These are phyloP conservation scores for Marsdenia floribunda DNA, from an alignment of 257 asterid species.

Conservation along the genomic window DNA sequence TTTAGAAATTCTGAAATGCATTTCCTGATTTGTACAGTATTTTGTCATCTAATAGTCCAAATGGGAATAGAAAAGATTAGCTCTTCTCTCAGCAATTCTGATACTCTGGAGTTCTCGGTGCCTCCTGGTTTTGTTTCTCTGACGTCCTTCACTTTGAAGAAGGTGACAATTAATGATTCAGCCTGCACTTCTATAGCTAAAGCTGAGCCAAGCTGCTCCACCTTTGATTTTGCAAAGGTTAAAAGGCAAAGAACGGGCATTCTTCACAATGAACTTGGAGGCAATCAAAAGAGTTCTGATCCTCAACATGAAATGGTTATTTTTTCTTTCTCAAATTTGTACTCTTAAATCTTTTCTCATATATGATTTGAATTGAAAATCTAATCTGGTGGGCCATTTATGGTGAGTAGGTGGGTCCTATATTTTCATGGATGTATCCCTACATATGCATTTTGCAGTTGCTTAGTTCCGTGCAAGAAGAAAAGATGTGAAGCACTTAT, in stretches of 20 bases:
- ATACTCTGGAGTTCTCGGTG: constrained; percentile 27
- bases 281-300: constrained; percentile 25
- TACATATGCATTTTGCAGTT: not conserved
- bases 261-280: constrained; percentile 27
- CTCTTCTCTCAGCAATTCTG: constrained; percentile 11
- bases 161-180: constrained; percentile 21
- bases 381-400: not conserved
- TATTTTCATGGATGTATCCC: not conserved
- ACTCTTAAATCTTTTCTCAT: not conserved
- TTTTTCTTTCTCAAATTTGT: not conserved
- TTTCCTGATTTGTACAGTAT: not conserved
- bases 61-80: constrained; percentile 40
- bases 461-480: not conserved
- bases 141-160: constrained; percentile 49
- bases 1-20: not conserved
- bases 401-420: not conserved
- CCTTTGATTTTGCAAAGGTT: constrained; percentile 29
- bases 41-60: constrained; percentile 12
- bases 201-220: constrained; percentile 17
- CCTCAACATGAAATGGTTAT: constrained; percentile 40
- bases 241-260: constrained; percentile 51
- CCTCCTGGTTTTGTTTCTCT: constrained; percentile 86
- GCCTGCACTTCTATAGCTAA: constrained; percentile 13
- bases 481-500: not conserved
- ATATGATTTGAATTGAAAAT: not conserved